Base-by-base conservation (phyloP, 768 basidiomycete species). In the Phaeolepiota aurea region DNA sequence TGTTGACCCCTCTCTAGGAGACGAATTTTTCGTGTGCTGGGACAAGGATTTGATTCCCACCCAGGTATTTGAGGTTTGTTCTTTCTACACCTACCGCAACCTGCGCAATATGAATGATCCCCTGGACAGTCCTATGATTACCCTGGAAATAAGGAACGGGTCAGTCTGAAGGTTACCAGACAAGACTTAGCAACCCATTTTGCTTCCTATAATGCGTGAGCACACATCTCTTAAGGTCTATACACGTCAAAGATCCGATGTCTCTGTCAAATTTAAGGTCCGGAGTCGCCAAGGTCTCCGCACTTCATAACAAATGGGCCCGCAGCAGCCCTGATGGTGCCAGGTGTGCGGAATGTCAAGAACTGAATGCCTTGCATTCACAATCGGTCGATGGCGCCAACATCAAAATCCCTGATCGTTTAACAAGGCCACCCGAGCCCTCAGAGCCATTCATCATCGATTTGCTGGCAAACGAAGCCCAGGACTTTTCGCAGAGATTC, bases 21-120 rank as follows among this genome's bases (percentile, higher is more conserved):
- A 83, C 46, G 71, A 77, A 45, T 82, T 75, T 49, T 76, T 79
- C 42, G 79, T 83, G 1, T 79, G 77, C 30, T 83, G 81, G 79
- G 81, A 83, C 54, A 64, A 66, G 0, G 78, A 79, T 47, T 51
- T 82, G 4, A 71, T 82, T 13, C 80, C 79, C 3, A 59, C 54
- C 11, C 68, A 49, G n/a, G 62, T 77, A 3, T 66, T 71, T 1
- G 72, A 82, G 61, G 80, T 76, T 46, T 37, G 59, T 45, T 28
- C 25, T 28, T 28, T 28, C 12, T 23, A 30, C 2, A 3, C 25
- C 34, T 16, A 5, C 20, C n/a, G n/a, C n/a, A n/a, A n/a, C 13
- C 14, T 35, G 9, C 34, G 16, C 15, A 18, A 14, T 10, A 1
- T 13, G 9, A 4, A 5, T 16, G 21, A 23, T 28, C 7, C 25